Evolutionary conservation across 257 asterid species (phyloP), one percentile per base, ranked within the genome.

Genomic region (Paraleonurus japonicus): DNA sequence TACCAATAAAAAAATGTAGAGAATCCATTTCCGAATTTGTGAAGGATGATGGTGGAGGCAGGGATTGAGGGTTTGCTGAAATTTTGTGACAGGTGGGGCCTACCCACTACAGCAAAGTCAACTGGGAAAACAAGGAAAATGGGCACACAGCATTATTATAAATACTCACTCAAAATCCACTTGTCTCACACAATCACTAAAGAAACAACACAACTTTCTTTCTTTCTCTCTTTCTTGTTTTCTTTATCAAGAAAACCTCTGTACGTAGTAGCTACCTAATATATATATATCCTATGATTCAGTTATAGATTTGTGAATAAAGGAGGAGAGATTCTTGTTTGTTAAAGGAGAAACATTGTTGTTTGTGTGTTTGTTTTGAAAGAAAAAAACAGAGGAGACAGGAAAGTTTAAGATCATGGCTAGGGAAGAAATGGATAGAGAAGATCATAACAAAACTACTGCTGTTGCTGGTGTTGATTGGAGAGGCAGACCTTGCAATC

Each of bases 401-500:
- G 30, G 39, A 50, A 41, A 41, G 30, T 27, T 8, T 12, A 11
- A 58, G 0, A 65, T 71, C 39, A 32, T n/a, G 85, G 79, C 75
- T 63, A 75, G 73, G 53, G 84, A 67, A 24, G 84, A 67, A 67
- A 71, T 74, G 87, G 84, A 81, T 69, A 75, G 72, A 58, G 86
- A 74, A 15, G 37, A 15, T 41, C 81, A 67, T 61, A 61, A 32
- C 51, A 81, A 43, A 15, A 27, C 66, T 0, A 81, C 71, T 60
- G 57, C 71, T 26, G 47, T 9, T n/a, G 55, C 73, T 9, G 37
- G 4, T 26, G 84, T 85, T 71, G 93, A 87, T 73, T 89, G 96
- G 95, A 89, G 82, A 80, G 92, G 92, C 58, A 87, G 85, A 69
- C 78, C 90, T 76, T 85, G 85, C 79, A 80, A 77, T 16, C 79